Percentiles rank a stretch among this genome's conserved stretches.
Conservation (phyloP, 176 grass and related monocot species). For the Eremochloa ophiuroides region DNA sequence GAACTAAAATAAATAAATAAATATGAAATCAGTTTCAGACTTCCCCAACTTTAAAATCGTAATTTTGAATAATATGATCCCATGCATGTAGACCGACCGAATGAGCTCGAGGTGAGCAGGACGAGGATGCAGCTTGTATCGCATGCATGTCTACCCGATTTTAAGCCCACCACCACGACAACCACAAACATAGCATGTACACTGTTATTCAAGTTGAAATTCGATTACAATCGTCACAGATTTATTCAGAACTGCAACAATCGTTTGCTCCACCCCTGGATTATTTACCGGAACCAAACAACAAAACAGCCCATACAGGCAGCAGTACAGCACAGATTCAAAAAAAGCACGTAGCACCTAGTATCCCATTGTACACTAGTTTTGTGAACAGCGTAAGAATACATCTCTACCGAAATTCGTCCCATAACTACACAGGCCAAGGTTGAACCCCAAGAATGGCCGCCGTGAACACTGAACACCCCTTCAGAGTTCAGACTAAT, state of each 20-base stretch:
- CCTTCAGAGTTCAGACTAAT: slow-evolving; percentile 51
- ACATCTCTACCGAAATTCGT: neutral
- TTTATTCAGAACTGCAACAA: slow-evolving; percentile 1
- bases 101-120: no score
- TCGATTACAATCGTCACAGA: neutral
- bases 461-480: neutral
- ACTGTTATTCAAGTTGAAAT: neutral
- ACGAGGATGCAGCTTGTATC: no score
- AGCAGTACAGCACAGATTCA: neutral
- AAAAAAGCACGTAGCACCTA: neutral
- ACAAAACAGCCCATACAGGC: neutral
- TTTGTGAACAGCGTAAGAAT: neutral
- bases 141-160: no score
- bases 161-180: neutral
- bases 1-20: no score
- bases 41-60: no score
- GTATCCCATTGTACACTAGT: neutral
- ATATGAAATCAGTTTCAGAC: no score
- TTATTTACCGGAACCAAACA: slow-evolving; percentile 7
- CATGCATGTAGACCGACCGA: no score
- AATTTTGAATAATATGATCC: no score
- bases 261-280: neutral
- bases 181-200: neutral
- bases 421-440: slow-evolving; percentile 6
- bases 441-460: neutral